Evolutionary conservation across 306 rosid species (phyloP).

Genomic region (Vicia sativa): DNA sequence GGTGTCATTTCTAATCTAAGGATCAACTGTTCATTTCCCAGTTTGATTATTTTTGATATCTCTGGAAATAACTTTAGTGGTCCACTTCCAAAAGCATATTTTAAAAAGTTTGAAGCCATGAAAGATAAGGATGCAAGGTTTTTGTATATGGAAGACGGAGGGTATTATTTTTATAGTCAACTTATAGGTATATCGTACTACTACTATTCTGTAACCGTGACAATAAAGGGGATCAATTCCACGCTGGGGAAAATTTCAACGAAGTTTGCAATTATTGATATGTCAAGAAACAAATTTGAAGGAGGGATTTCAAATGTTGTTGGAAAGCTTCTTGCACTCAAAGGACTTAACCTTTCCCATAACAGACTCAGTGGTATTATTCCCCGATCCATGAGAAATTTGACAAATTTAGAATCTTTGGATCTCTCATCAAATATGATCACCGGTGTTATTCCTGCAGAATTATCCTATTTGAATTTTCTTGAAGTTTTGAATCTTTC

Average conservation of each 20-base stretch:
- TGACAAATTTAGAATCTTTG: constrained; percentile 39
- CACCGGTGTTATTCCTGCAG: constrained; percentile 31
- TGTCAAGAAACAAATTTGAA: too few relatives aligned
- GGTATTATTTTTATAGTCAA: too few relatives aligned
- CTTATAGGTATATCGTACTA: too few relatives aligned
- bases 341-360: constrained; percentile 41
- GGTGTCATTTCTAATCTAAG: constrained; percentile 33
- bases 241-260: not conserved
- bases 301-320: constrained; percentile 45
- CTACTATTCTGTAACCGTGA: too few relatives aligned
- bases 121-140: not conserved
- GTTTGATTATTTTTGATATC: constrained; percentile 41
- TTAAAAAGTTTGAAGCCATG: not conserved
- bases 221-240: not conserved
- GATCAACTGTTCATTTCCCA: not conserved
- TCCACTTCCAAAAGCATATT: not conserved
- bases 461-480: constrained; percentile 17
- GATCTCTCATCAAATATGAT: constrained; percentile 49
- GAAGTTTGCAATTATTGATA: constrained; percentile 32
- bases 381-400: not conserved
- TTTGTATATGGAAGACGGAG: too few relatives aligned
- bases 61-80: constrained; percentile 37
- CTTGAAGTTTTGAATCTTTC: constrained; percentile 40
- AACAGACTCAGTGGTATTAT: constrained; percentile 36
- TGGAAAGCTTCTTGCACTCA: constrained; percentile 32